A percentile compares a stretch with the other conserved stretches of the same genome.
Conservation (phyloP, 768 basidiomycete genomes). For the Vishniacozyma victoriae region DNA sequence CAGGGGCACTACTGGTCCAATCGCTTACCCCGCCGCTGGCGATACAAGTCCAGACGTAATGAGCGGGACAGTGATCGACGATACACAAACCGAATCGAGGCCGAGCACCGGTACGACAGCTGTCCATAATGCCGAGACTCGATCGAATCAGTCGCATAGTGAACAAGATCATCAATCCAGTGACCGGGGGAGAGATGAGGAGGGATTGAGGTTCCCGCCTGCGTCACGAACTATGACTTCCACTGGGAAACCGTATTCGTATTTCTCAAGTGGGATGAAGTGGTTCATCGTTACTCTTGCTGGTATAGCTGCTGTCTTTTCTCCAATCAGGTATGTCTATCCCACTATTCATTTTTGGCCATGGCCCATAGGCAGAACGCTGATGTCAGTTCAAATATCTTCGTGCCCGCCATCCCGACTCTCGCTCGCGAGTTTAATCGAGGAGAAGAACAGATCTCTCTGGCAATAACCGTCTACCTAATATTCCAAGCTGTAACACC, state of each 20-base stretch:
- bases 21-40: not conserved
- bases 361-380: not conserved
- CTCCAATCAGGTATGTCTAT: conserved; percentile 49
- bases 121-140: too few species aligned
- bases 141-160: too few species aligned
- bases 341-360: not conserved
- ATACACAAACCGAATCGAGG: not conserved
- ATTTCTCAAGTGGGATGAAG: conserved; percentile 15
- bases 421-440: conserved; percentile 60
- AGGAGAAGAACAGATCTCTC: conserved; percentile 65
- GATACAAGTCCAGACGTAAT: not conserved
- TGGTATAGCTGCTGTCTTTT: conserved; percentile 35
- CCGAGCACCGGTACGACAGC: too few species aligned
- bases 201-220: too few species aligned
- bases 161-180: too few species aligned
- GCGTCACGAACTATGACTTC: conserved; percentile 5
- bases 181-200: too few species aligned
- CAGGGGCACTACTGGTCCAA: too few species aligned
- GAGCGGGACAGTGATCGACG: not conserved
- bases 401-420: conserved; percentile 71
- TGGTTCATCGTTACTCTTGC: conserved; percentile 25
- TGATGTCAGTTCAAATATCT: conserved; percentile 59
- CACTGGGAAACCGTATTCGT: conserved; percentile 18
- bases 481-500: conserved; percentile 49
- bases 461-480: conserved; percentile 74